Evolutionary conservation across 164 flowering plant genomes (phyloP).

Genomic region (Liriodendron chinense): DNA sequence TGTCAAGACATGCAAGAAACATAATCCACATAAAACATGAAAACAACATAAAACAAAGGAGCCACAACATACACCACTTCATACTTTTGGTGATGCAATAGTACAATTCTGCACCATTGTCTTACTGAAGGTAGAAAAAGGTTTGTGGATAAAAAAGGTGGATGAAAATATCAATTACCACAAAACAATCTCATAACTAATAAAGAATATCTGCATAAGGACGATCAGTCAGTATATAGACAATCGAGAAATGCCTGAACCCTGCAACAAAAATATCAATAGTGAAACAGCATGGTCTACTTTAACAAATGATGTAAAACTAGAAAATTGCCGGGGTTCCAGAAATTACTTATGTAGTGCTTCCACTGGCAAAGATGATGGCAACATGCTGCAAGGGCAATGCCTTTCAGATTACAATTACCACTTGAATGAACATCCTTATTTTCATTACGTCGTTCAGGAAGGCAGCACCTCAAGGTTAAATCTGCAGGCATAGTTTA

Average conservation of each 20-base stretch:
- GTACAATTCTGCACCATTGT: background rate
- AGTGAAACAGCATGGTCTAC: background rate
- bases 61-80: background rate
- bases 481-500: constrained; percentile 50
- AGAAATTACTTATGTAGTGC: constrained; percentile 67
- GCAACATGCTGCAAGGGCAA: constrained; percentile 93
- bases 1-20: background rate
- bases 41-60: background rate
- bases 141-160: background rate
- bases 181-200: too few species aligned
- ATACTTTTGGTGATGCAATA: background rate
- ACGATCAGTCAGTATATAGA: background rate
- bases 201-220: background rate
- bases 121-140: background rate
- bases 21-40: background rate
- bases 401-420: constrained; percentile 42
- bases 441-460: constrained; percentile 18
- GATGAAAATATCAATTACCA: too few species aligned
- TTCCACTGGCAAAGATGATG: constrained; percentile 99
- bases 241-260: too few species aligned
- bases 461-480: constrained; percentile 77
- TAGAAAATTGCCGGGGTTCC: background rate
- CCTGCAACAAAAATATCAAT: background rate
- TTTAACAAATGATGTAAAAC: background rate
- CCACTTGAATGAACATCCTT: constrained; percentile 13